Percentiles rank a stretch among this genome's conserved stretches.
These are phyloP conservation scores for Gorgonomyces haynaldii DNA, from an alignment of 192 early-diverging fungal species.

Conservation along the genomic window DNA sequence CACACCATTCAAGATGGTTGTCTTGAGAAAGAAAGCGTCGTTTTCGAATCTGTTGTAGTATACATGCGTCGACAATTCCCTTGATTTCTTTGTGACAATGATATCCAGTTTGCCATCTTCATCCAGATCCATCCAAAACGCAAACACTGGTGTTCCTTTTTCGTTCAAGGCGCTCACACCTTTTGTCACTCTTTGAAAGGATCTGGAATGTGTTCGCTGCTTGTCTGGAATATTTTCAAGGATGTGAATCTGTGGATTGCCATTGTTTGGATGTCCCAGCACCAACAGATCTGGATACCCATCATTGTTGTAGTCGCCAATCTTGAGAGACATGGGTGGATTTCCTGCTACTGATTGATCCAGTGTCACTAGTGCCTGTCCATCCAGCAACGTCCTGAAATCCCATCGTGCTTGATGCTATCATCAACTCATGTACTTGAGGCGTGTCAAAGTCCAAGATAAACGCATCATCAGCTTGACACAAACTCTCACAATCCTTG, in stretches of 20 bases:
- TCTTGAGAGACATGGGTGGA: constrained; percentile 40
- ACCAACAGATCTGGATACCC: constrained; percentile 85
- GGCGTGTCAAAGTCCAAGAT: constrained; percentile 34
- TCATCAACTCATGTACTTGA: not conserved
- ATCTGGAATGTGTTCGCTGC: constrained; percentile 43
- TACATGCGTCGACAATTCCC: constrained; percentile 15
- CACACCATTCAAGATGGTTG: constrained; percentile 54
- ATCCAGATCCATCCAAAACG: constrained; percentile 82
- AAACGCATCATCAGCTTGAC: constrained; percentile 60
- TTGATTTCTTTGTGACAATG: constrained; percentile 36
- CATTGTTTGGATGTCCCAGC: constrained; percentile 15
- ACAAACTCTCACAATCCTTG: constrained; percentile 55
- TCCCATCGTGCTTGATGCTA: not conserved
- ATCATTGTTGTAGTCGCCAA: constrained; percentile 77
- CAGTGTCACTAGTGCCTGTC: not conserved
- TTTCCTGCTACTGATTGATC: constrained; percentile 20
- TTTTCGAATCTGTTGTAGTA: constrained; percentile 77
- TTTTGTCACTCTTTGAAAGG: constrained; percentile 47
- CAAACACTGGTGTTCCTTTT: constrained; percentile 36
- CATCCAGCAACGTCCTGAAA: not conserved
- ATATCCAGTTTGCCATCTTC: constrained; percentile 79
- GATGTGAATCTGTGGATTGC: not conserved
- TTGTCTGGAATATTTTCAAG: not conserved
- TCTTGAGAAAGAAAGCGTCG: constrained; percentile 91
- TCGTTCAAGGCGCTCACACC: constrained; percentile 52